Conservation (phyloP, 371 early-diverging fungal genomes). For the Lichtheimia ornata region DNA sequence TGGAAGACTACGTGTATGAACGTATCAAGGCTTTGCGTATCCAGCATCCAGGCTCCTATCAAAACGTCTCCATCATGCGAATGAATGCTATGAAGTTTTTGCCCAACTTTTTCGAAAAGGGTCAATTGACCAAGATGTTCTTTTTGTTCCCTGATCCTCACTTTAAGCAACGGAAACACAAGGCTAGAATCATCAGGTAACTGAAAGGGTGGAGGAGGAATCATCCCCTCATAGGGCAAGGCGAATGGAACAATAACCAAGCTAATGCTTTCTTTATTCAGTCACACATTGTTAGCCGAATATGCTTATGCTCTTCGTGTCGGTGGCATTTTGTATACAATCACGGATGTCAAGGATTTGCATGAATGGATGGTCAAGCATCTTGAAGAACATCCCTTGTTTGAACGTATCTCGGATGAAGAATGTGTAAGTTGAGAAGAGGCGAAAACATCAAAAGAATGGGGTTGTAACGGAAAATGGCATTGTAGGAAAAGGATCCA, state of each 20-base stretch:
- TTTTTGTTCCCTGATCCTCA: slow-evolving; percentile 99
- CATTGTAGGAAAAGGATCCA: slow-evolving; percentile 74
- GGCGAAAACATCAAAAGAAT: background rate
- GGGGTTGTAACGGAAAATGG: no score
- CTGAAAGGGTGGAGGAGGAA: no score
- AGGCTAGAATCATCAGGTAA: slow-evolving; percentile 97
- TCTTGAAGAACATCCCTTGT: slow-evolving; percentile 91
- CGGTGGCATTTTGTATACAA: slow-evolving; percentile 95
- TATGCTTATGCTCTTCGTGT: slow-evolving; percentile 91
- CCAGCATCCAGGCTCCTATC: slow-evolving; percentile 82
- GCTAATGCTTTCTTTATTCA: slow-evolving; percentile 15
- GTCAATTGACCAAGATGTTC: slow-evolving; percentile 96
- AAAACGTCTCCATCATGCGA: slow-evolving; percentile 94
- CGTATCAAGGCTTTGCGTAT: slow-evolving; percentile 87
- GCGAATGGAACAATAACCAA: slow-evolving; percentile 1
- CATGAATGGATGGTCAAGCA: slow-evolving; percentile 97
- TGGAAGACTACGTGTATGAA: slow-evolving; percentile 92
- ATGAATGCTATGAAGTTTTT: slow-evolving; percentile 99
- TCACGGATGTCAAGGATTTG: slow-evolving; percentile 93
- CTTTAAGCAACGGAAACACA: slow-evolving; percentile 99
- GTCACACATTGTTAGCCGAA: slow-evolving; percentile 85
- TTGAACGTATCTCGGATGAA: slow-evolving; percentile 83
- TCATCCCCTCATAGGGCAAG: no score
- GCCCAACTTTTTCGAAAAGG: slow-evolving; percentile 97
- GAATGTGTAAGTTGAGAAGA: slow-evolving; percentile 63